phyloP scores from a whole-genome alignment of 805 yeast species.

The Pichia cabralensis region DNA sequence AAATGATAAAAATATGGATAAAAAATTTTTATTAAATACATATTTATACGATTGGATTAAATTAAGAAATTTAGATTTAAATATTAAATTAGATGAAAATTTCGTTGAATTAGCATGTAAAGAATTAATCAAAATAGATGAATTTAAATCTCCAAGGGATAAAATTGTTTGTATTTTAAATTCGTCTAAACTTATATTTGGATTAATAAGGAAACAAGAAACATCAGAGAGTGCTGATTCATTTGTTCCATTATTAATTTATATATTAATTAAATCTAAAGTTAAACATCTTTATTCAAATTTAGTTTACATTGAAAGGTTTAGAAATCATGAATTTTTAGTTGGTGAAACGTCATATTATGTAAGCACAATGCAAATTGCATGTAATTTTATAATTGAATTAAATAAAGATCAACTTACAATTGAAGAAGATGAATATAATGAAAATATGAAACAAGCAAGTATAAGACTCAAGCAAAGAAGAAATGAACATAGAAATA shows the following conservation, averaged over 20 bases:
- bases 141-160: slow-evolving; percentile 89
- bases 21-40: slow-evolving; percentile 37
- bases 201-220: slow-evolving; percentile 55
- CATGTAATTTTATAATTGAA: slow-evolving; percentile 66
- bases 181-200: slow-evolving; percentile 87
- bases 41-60: slow-evolving; percentile 44
- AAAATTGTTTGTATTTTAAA: slow-evolving; percentile 85
- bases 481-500: too few relatives aligned
- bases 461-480: slow-evolving; percentile 28
- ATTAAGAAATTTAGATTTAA: slow-evolving; percentile 72
- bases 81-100: slow-evolving; percentile 35
- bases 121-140: slow-evolving; percentile 70
- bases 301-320: slow-evolving; percentile 75
- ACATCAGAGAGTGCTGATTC: slow-evolving; percentile 84
- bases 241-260: slow-evolving; percentile 82
- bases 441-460: slow-evolving; percentile 33
- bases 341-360: slow-evolving; percentile 89
- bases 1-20: slow-evolving; percentile 58
- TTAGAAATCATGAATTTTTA: slow-evolving; percentile 63
- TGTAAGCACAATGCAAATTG: slow-evolving; percentile 82
- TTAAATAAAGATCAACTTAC: slow-evolving; percentile 50
- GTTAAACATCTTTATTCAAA: slow-evolving; percentile 65
- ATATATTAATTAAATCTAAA: slow-evolving; percentile 62
- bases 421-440: slow-evolving; percentile 48
- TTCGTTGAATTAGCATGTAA: slow-evolving; percentile 58